Evolutionary conservation across 169 alveolate genomes (phyloP).

Genomic region (Plasmodium sp.): DNA sequence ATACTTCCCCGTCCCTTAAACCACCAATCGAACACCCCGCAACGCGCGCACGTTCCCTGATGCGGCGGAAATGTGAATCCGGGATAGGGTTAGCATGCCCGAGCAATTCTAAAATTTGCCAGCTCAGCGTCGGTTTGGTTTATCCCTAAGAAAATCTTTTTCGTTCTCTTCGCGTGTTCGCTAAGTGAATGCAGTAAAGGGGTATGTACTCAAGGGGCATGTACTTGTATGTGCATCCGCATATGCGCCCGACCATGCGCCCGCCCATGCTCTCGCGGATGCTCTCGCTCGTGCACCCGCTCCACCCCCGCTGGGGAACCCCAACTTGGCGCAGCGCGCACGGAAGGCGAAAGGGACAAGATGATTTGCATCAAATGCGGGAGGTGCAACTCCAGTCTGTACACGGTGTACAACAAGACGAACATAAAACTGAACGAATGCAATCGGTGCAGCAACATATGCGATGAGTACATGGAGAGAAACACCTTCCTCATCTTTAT

Average conservation of each 20-base stretch:
- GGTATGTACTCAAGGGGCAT: background rate
- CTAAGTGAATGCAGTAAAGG: background rate
- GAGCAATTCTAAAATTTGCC: background rate
- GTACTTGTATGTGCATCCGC: background rate
- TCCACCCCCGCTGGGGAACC: background rate
- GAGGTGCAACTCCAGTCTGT: conserved; percentile 35
- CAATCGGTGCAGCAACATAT: conserved; percentile 47
- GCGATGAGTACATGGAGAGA: conserved; percentile 70
- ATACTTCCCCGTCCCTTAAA: background rate
- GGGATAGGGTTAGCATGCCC: background rate
- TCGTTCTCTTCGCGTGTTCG: background rate
- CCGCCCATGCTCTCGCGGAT: background rate
- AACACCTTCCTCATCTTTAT: conserved; percentile 42
- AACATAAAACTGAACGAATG: conserved; percentile 66
- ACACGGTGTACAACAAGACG: conserved; percentile 52
- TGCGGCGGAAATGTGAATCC: no score
- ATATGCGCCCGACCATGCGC: background rate
- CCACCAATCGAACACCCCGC: background rate
- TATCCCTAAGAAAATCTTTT: background rate
- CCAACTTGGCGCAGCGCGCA: background rate
- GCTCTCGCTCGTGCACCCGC: background rate
- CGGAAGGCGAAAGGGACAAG: background rate
- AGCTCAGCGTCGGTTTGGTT: background rate
- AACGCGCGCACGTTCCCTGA: background rate
- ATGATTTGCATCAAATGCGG: conserved; percentile 74